Percentiles rank a stretch among this genome's conserved stretches.
phyloP scores from a whole-genome alignment of 1,284 basidiomycete genomes.

The Caloboletus inedulis region DNA sequence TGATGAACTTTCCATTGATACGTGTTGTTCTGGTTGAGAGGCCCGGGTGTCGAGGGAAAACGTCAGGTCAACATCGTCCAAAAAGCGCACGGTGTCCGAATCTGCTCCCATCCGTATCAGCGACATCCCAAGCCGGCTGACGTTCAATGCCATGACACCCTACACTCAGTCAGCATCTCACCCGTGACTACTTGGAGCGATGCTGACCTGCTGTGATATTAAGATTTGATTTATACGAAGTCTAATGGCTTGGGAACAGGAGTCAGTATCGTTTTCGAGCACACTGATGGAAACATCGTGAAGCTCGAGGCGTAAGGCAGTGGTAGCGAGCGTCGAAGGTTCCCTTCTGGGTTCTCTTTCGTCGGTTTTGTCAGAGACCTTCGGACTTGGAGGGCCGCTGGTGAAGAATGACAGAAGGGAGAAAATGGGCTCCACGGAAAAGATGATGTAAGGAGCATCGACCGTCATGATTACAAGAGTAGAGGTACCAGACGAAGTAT shows the following conservation, averaged over 20 bases:
- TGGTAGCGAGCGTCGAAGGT: conserved; percentile 24
- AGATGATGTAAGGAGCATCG: conserved; percentile 92
- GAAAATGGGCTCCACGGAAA: conserved; percentile 92
- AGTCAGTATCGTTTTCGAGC: conserved; percentile 80
- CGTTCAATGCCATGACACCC: conserved; percentile 80
- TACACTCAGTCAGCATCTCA: conserved; percentile 32
- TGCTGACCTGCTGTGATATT: conserved; percentile 83
- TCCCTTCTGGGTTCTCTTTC: conserved; percentile 14
- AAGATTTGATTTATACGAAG: conserved; percentile 83
- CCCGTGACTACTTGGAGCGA: neutral
- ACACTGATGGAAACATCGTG: conserved; percentile 91
- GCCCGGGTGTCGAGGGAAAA: conserved; percentile 83
- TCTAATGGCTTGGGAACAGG: conserved; percentile 85
- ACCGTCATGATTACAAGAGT: conserved; percentile 83
- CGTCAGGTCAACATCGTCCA: conserved; percentile 91
- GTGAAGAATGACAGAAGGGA: conserved; percentile 85
- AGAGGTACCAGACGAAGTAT: conserved; percentile 71
- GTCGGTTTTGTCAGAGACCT: conserved; percentile 21
- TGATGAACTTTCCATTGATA: conserved; percentile 80
- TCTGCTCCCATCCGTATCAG: conserved; percentile 85
- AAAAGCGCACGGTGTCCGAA: conserved; percentile 83
- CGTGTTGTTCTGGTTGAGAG: conserved; percentile 72
- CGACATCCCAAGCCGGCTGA: conserved; percentile 91
- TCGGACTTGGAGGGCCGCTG: conserved; percentile 49
- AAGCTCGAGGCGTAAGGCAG: conserved; percentile 83